These are phyloP conservation scores for Vitis hybrid DNA, from an alignment of 177 flowering plant species.

Conservation along the genomic window DNA sequence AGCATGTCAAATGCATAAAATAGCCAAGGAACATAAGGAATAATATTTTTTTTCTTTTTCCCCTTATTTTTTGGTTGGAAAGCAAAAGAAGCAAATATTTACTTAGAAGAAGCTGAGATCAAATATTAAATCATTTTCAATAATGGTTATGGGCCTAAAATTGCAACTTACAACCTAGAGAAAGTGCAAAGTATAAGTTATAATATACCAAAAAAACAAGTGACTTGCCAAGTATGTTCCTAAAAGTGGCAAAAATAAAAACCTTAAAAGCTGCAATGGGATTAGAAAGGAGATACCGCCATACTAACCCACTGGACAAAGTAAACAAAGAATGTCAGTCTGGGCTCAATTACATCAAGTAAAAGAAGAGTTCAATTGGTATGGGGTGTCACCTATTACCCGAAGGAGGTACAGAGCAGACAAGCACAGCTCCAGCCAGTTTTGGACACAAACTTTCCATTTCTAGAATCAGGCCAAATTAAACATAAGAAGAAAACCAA, in stretches of 20 bases:
- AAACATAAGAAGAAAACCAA: not conserved
- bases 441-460: constrained; percentile 33
- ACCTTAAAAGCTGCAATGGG: constrained; percentile 95
- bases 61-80: no score
- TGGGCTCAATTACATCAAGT: constrained; percentile 1
- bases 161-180: not conserved
- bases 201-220: not conserved
- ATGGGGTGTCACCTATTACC: constrained; percentile 68
- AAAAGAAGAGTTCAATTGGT: not conserved
- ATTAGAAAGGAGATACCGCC: constrained; percentile 83
- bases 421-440: constrained; percentile 70
- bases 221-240: not conserved
- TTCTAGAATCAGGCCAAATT: constrained; percentile 26
- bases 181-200: not conserved
- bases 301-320: constrained; percentile 70
- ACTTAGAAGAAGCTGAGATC: no score
- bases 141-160: not conserved
- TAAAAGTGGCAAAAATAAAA: constrained; percentile 7
- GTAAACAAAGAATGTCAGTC: constrained; percentile 2
- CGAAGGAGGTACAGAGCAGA: constrained; percentile 94
- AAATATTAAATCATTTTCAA: not conserved
- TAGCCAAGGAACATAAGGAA: not conserved
- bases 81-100: no score
- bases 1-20: not conserved
- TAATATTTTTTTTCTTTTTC: not conserved